Conservation (phyloP, 192 early-diverging fungal genomes). For the Coemansia asiatica region DNA sequence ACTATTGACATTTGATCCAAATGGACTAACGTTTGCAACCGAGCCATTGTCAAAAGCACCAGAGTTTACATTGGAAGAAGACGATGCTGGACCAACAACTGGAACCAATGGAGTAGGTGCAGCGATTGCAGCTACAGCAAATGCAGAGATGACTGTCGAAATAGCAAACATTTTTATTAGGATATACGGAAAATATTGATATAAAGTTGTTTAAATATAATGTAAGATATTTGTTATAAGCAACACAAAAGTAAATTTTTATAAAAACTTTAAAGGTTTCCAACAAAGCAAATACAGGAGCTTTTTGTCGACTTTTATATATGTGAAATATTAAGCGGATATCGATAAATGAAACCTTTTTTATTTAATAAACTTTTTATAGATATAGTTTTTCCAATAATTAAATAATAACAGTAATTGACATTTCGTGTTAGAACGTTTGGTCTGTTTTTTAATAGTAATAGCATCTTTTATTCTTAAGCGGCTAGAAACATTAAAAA, state of each 20-base stretch:
- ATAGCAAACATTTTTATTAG: constrained; percentile 20
- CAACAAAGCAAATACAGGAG: no score
- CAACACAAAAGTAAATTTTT: not conserved
- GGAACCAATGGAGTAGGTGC: constrained; percentile 32
- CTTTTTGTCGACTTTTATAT: not conserved
- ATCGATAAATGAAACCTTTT: not conserved
- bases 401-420: not conserved
- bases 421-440: not conserved
- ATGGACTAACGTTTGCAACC: constrained; percentile 31
- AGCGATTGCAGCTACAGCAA: constrained; percentile 14
- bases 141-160: constrained; percentile 5
- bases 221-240: not conserved
- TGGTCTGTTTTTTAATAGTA: not conserved
- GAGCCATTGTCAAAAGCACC: constrained; percentile 48
- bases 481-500: not conserved
- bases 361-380: not conserved
- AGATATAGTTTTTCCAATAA: not conserved
- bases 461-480: not conserved
- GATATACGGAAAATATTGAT: not conserved
- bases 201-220: not conserved
- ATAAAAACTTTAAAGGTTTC: not conserved
- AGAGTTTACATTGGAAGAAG: constrained; percentile 44
- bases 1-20: constrained; percentile 38
- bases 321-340: not conserved
- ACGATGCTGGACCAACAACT: constrained; percentile 22